Base-by-base conservation (phyloP, 306 rosid genomes). In the Cucumis hystrix region DNA sequence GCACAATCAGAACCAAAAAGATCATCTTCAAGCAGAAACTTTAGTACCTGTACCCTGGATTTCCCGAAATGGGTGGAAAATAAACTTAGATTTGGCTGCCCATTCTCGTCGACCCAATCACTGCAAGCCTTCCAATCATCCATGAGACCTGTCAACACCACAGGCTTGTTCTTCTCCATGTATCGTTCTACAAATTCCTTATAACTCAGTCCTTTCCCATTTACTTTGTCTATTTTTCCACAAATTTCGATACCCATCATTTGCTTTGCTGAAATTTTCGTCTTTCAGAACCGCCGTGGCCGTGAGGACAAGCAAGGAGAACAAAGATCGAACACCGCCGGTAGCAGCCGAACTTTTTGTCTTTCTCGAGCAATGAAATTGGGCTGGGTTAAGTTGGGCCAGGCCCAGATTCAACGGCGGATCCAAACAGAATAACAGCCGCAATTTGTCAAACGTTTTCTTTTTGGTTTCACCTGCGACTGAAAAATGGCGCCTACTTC, bases 111-210 rank as follows among this genome's bases (percentile, higher is more conserved):
- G 82, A 92, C 90, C 96, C 98, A 95, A 18, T 95, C 98, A 72
- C 71, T 65, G 84, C 77, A 89, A 84, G 97, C 93, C 33, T 78
- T 89, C 98, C 97, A 95, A 86, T 86, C 86, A 20, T 89, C 92
- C 87, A 86, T 87, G 41, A 92, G 83, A 77, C 95, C 96, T 10
- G 91, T 90, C 61, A 92, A 79, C 60, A 95, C 84, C 69, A 95
- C 92, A 15, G 97, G 98, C 18, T 78, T 85, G 82, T 95, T 95
- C 83, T 84, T 89, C 54, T 87, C 84, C 97, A 92, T 80, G 69
- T 79, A 92, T 13, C 83, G 83, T 80, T 86, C 64, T 55, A 79
- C 97, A 76, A 95, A 95, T 62, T 89, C 96, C 70, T 40, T 16
- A 84, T 95, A 90, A 75, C 83, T 82, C 79, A 95, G 17, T 74